Percentiles rank a stretch among this genome's conserved stretches.
Evolutionary conservation across 176 grass and related monocot genomes (phyloP).

Genomic region (Triticum aestivum): DNA sequence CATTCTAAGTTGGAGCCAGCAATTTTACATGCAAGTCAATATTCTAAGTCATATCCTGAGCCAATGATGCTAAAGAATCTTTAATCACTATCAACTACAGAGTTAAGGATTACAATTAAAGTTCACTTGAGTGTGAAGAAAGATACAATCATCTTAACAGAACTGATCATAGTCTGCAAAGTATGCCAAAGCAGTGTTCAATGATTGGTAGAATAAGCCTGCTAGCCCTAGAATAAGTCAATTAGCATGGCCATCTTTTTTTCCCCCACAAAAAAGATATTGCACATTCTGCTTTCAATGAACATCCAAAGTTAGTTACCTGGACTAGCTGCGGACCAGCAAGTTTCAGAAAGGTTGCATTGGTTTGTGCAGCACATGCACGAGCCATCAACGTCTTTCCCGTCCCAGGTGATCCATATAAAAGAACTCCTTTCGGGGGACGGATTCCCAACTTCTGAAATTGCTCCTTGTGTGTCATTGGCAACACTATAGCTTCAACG

Average conservation of each 20-base stretch:
- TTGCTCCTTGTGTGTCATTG: conserved; percentile 68
- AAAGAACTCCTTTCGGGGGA: conserved; percentile 78
- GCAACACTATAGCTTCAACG: conserved; percentile 75
- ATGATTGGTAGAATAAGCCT: neutral
- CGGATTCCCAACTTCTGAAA: conserved; percentile 82
- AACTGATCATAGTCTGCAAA: neutral
- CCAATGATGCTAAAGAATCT: neutral
- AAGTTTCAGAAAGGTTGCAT: conserved; percentile 78
- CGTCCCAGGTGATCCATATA: conserved; percentile 77
- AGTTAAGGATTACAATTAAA: neutral
- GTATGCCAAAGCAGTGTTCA: neutral
- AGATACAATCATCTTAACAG: neutral
- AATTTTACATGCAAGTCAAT: neutral
- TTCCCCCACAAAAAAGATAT: neutral
- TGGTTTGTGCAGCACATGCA: conserved; percentile 80
- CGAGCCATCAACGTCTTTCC: conserved; percentile 83
- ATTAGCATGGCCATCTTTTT: neutral
- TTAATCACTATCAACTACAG: neutral
- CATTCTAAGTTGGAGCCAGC: neutral
- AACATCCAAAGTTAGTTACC: conserved; percentile 39
- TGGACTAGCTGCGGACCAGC: conserved; percentile 80
- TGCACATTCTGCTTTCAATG: neutral
- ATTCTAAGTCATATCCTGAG: neutral
- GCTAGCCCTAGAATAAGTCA: neutral
- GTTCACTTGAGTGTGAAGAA: neutral